A percentile compares a stretch with the other conserved stretches of the same genome.
phyloP scores from a whole-genome alignment of 345 rosid genomes.

The Melaleuca quinquenervia region DNA sequence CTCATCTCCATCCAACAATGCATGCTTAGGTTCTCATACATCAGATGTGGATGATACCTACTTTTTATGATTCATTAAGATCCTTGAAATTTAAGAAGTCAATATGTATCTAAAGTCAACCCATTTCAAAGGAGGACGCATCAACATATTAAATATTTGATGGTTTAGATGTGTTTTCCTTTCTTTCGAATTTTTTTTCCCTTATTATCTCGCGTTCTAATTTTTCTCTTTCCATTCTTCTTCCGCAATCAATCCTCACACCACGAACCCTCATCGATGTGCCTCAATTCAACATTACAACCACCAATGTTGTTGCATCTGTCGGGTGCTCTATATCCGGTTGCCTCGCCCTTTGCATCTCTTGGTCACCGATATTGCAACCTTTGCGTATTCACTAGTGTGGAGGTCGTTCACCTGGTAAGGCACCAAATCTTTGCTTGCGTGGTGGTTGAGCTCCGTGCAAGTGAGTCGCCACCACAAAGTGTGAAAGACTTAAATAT shows the following conservation, averaged over 20 bases:
- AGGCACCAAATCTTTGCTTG: not conserved
- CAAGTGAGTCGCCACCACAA: not conserved
- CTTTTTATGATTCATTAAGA: not conserved
- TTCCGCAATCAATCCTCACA: not conserved
- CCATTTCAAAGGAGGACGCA: not conserved
- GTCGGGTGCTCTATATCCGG: not conserved
- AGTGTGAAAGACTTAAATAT: no score
- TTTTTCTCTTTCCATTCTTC: not conserved
- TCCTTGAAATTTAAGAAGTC: not conserved
- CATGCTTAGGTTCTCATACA: not conserved
- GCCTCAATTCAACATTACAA: not conserved
- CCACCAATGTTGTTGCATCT: not conserved
- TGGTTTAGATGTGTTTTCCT: not conserved
- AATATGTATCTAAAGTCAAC: not conserved
- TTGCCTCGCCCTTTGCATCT: not conserved
- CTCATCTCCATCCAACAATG: not conserved
- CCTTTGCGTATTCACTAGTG: not conserved
- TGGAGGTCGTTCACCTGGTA: not conserved
- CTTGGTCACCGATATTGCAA: not conserved
- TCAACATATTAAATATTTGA: not conserved
- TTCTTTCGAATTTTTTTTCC: no score
- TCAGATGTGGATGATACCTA: not conserved
- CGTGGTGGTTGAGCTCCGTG: not conserved
- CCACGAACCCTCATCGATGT: not conserved
- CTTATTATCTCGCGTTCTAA: no score